These are phyloP conservation scores for Fusarium hostae DNA, from an alignment of 2,329 filamentous ascomycete species.

Conservation along the genomic window DNA sequence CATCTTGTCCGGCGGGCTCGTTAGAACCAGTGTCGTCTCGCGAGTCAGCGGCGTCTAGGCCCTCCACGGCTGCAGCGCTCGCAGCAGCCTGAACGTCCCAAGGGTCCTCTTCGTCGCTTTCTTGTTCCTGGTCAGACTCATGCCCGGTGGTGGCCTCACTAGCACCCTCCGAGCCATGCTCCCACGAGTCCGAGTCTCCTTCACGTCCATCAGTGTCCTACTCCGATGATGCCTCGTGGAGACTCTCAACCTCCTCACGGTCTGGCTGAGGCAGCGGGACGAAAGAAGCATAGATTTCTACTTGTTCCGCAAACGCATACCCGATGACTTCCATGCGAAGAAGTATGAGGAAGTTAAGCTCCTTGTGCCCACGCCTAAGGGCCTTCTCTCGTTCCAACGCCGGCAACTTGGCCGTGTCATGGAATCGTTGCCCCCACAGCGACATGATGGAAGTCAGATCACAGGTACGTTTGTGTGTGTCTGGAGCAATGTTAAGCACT, in stretches of 20 bases:
- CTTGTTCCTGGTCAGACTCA: neutral
- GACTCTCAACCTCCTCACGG: neutral
- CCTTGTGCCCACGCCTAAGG: rapidly evolving
- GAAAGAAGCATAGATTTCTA: neutral
- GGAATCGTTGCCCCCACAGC: neutral
- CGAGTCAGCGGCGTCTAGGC: neutral
- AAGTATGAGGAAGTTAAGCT: neutral
- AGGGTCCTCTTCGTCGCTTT: neutral
- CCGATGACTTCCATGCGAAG: neutral
- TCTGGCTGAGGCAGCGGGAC: neutral
- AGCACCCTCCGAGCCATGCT: neutral
- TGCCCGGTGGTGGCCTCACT: neutral
- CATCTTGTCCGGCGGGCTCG: neutral
- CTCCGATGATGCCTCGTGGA: neutral
- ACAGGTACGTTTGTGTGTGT: neutral
- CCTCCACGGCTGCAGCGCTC: neutral
- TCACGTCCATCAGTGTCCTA: neutral
- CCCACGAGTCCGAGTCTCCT: neutral
- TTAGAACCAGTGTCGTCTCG: neutral
- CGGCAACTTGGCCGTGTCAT: slow-evolving; percentile 16
- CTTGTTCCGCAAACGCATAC: neutral
- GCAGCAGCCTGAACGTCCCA: neutral
- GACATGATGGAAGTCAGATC: neutral
- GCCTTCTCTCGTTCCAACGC: neutral
- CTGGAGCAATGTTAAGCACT: neutral